A percentile compares a stretch with the other conserved stretches of the same genome.
Evolutionary conservation across 306 rosid species (phyloP).

Genomic region (Vigna trinervia): DNA sequence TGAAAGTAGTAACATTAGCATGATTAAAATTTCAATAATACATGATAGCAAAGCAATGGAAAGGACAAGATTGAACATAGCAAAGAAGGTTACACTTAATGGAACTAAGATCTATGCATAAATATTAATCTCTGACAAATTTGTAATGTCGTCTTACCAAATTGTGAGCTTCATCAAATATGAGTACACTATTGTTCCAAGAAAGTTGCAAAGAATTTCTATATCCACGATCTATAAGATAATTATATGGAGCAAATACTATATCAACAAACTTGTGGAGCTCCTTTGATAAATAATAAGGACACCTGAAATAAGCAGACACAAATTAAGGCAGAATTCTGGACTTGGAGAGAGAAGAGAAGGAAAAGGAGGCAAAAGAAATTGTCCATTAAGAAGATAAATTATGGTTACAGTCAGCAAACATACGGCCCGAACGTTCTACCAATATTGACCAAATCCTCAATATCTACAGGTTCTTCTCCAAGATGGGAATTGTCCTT

Average conservation of each 20-base stretch:
- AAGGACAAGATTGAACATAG: constrained; percentile 30
- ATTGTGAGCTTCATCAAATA: constrained; percentile 99
- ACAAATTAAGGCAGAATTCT: constrained; percentile 40
- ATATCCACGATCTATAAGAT: constrained; percentile 79
- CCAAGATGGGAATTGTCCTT: constrained; percentile 80
- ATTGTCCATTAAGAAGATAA: constrained; percentile 15
- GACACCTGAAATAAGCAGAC: constrained; percentile 70
- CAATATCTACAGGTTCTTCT: constrained; percentile 91
- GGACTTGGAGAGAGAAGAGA: constrained; percentile 26
- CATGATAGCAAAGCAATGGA: constrained; percentile 20
- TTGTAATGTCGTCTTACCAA: constrained; percentile 59
- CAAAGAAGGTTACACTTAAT: constrained; percentile 14
- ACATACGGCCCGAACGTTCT: constrained; percentile 84
- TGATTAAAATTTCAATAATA: constrained; percentile 35
- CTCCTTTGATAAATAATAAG: constrained; percentile 88
- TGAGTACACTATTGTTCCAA: constrained; percentile 82
- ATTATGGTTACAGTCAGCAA: constrained; percentile 35
- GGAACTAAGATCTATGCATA: constrained; percentile 33
- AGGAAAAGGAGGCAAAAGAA: constrained; percentile 3
- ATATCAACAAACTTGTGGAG: constrained; percentile 85
- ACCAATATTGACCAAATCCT: constrained; percentile 93
- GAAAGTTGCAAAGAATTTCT: constrained; percentile 63
- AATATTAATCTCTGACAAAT: constrained; percentile 38
- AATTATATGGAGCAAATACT: constrained; percentile 91
- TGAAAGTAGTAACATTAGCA: constrained; percentile 52